These are phyloP conservation scores for Croton setiger DNA, from an alignment of 441 rosid genomes.

Conservation along the genomic window DNA sequence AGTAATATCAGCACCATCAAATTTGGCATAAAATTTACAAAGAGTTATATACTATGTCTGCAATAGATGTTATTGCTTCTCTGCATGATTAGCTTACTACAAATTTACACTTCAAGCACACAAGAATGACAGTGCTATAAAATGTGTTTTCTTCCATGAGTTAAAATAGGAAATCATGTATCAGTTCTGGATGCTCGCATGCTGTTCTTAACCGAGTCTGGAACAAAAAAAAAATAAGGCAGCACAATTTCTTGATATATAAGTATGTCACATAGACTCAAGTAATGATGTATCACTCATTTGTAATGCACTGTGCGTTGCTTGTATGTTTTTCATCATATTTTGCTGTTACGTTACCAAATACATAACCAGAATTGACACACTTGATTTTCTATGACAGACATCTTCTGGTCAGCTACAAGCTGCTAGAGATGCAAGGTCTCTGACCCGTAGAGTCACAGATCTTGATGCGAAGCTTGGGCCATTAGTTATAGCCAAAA, in stretches of 20 bases:
- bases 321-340: not conserved
- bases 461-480: conserved; percentile 62
- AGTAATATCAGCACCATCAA: not conserved
- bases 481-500: conserved; percentile 36
- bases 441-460: conserved; percentile 54
- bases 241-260: not conserved
- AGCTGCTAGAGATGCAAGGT: conserved; percentile 48
- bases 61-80: not conserved
- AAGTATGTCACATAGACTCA: not conserved
- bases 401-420: conserved; percentile 40
- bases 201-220: not conserved
- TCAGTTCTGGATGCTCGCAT: not conserved
- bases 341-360: not conserved
- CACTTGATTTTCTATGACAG: conserved; percentile 36
- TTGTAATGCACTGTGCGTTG: not conserved
- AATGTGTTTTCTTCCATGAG: too few relatives aligned
- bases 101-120: not conserved
- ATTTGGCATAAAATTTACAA: not conserved
- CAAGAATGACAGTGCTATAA: not conserved
- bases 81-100: not conserved
- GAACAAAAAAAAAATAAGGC: not conserved
- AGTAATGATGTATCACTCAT: not conserved
- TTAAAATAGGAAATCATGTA: not conserved
- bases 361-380: conserved; percentile 8
- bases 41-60: not conserved